Base-by-base conservation (phyloP, 306 rosid species). In the Trifolium dubium region DNA sequence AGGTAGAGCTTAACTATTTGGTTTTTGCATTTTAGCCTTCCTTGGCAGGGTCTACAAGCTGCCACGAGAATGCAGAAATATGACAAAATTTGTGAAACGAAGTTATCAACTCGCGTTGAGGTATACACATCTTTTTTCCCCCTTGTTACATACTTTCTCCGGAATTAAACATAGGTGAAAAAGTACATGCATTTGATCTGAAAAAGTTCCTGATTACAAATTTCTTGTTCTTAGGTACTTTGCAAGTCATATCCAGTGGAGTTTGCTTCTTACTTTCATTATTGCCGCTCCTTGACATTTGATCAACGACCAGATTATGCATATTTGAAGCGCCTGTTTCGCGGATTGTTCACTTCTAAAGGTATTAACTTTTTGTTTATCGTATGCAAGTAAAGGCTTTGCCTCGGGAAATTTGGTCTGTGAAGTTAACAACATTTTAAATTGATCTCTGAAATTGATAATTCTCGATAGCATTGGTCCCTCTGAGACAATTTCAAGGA, bases 21-120 rank as follows among this genome's bases (percentile, higher is more conserved):
- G 17, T 79, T 58, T 63, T 67, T 68, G 6, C 58, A 47, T 69
- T 64, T 71, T 80, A 91, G 97, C 83, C 97, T 91, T 87, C 97
- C 97, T 66, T 91, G 94, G 97, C 97, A 91, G 80, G 97, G 94
- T 69, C 82, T 91, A n/a, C 84, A 84, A 76, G 92, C 90, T 65
- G 86, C 83, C 80, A 84, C 80, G 13, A 88, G 83, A 82, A 77
- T 73, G 78, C 90, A 87, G 80, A 91, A 89, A 61, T 91, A 87
- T 79, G 94, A 91, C 50, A 87, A 79, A 82, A 84, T 91, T 70
- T 82, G 89, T 46, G 85, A 84, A 71, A 89, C 68, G 82, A 91
- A 89, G 80, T 77, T 91, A 75, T 80, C 86, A 58, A 91, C 90
- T 50, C 85, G 90, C 31, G 86, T 84, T 49, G 97, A 91, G 90